A percentile compares a stretch with the other conserved stretches of the same genome.
phyloP scores from a whole-genome alignment of 2,329 filamentous ascomycete species.

The Xylariales sp. region DNA sequence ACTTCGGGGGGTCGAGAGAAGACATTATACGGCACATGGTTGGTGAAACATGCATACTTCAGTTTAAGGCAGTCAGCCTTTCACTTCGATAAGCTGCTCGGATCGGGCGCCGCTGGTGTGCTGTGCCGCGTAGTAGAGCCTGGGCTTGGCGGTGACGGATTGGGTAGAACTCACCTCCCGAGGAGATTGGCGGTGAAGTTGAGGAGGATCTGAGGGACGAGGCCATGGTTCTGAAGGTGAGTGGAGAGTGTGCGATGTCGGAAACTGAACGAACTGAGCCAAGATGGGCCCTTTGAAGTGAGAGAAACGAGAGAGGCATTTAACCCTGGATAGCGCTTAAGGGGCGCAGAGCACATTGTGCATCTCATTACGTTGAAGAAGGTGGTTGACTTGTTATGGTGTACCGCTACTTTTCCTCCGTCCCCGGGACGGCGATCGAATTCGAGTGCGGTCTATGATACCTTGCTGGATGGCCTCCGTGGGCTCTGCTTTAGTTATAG shows the following conservation, averaged over 20 bases:
- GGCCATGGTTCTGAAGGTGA: background rate
- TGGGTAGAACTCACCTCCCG: background rate
- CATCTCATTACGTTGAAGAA: background rate
- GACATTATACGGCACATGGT: background rate
- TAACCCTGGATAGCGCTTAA: background rate
- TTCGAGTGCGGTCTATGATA: background rate
- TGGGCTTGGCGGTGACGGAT: background rate
- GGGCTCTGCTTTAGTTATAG: background rate
- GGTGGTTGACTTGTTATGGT: background rate
- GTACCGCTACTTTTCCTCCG: background rate
- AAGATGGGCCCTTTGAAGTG: too few relatives aligned
- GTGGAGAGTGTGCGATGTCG: too few relatives aligned
- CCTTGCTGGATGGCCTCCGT: background rate
- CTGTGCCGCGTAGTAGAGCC: conserved; percentile 4
- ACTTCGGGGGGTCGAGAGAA: too few relatives aligned
- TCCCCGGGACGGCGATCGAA: too few relatives aligned
- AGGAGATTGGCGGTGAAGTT: background rate
- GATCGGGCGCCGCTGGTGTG: background rate
- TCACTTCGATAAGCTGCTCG: conserved; percentile 1
- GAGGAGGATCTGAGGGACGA: background rate
- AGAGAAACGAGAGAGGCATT: background rate
- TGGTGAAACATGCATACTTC: background rate
- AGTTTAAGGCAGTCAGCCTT: background rate
- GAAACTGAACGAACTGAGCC: too few relatives aligned
- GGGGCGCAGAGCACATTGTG: conserved; percentile 1